Percentiles rank a stretch among this genome's conserved stretches.
Evolutionary conservation across 2,329 filamentous ascomycete species (phyloP).

Genomic region (Epicoccum nigrum): DNA sequence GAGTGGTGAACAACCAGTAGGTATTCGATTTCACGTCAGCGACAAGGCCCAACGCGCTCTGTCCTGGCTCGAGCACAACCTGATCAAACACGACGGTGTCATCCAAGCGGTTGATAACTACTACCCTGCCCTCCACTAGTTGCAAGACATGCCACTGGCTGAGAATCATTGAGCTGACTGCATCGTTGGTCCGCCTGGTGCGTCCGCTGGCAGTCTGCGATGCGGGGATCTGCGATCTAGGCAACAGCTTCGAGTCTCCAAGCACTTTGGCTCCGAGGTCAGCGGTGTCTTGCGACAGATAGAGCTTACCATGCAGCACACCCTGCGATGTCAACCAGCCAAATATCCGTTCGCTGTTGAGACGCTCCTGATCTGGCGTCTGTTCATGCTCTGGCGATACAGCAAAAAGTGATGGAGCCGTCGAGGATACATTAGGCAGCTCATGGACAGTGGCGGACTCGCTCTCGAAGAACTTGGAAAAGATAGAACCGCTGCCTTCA

Average conservation of each 20-base stretch:
- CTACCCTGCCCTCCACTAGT: slow-evolving; percentile 79
- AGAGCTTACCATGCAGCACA: slow-evolving; percentile 82
- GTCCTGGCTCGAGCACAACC: slow-evolving; percentile 77
- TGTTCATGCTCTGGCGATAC: slow-evolving; percentile 76
- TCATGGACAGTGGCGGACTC: slow-evolving; percentile 82
- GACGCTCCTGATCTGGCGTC: slow-evolving; percentile 56
- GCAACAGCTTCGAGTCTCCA: slow-evolving; percentile 76
- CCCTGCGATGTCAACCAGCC: slow-evolving; percentile 91
- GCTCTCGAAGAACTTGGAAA: slow-evolving; percentile 83
- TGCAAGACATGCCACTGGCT: slow-evolving; percentile 93
- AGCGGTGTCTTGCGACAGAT: slow-evolving; percentile 64
- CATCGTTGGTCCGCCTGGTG: slow-evolving; percentile 70
- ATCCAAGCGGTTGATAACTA: slow-evolving; percentile 86
- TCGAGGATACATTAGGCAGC: slow-evolving; percentile 63
- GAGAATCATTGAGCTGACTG: slow-evolving; percentile 78
- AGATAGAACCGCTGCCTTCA: slow-evolving; percentile 84
- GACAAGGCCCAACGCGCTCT: slow-evolving; percentile 81
- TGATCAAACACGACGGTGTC: slow-evolving; percentile 88
- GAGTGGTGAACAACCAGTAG: slow-evolving; percentile 91
- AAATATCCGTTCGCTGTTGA: slow-evolving; percentile 72
- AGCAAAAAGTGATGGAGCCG: slow-evolving; percentile 70
- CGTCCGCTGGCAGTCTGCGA: slow-evolving; percentile 69
- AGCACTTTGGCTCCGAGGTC: slow-evolving; percentile 78
- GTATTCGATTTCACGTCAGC: slow-evolving; percentile 94
- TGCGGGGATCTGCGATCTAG: slow-evolving; percentile 73